Evolutionary conservation across 108 stramenopile genomes (phyloP).

Genomic region (Epithemia pelagica): DNA sequence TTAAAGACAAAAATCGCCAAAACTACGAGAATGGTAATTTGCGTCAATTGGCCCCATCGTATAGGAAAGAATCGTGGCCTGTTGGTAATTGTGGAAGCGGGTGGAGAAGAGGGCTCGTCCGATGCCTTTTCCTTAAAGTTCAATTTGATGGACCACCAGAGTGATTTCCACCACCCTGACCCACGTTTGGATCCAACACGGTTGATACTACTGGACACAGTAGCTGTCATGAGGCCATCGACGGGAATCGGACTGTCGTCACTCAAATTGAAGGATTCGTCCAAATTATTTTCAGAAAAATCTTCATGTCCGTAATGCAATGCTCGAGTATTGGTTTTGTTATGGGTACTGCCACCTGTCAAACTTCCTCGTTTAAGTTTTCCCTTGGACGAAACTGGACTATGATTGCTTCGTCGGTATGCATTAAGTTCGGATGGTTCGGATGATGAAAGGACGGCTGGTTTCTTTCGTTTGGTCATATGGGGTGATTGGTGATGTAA

Average conservation of each 20-base stretch:
- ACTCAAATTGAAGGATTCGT: background rate
- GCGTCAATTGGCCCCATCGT: background rate
- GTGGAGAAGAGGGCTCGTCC: background rate
- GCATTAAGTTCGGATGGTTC: background rate
- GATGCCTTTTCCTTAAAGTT: background rate
- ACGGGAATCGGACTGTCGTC: background rate
- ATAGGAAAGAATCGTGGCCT: background rate
- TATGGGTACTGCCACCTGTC: background rate
- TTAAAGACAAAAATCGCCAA: slow-evolving; percentile 10
- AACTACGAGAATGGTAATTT: background rate
- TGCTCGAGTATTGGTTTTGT: background rate
- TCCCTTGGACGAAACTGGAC: background rate
- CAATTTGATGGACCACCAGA: background rate
- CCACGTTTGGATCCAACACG: background rate
- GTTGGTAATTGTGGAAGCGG: background rate
- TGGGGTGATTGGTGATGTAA: background rate
- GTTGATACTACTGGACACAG: background rate
- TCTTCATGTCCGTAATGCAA: background rate
- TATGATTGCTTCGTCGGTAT: background rate
- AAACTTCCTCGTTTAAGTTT: background rate
- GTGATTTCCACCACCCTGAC: background rate
- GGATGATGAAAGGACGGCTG: background rate
- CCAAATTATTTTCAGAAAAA: background rate
- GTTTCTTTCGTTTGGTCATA: background rate
- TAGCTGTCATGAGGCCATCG: background rate